Conservation (phyloP, 306 rosid species). For the Begonia loranthoides region DNA sequence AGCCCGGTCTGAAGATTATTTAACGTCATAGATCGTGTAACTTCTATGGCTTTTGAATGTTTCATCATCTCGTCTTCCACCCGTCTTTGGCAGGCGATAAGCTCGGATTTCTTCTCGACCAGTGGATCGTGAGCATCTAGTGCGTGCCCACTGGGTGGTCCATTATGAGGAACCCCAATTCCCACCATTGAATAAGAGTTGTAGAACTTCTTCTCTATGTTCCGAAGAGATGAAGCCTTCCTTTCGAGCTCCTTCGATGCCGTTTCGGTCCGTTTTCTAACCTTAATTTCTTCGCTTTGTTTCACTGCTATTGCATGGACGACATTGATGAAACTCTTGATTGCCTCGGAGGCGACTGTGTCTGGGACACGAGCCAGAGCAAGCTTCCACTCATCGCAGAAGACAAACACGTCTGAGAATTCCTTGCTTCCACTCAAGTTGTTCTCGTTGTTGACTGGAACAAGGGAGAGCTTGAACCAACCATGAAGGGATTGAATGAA, state of each 20-base stretch:
- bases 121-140: constrained; percentile 91
- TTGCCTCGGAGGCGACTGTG: constrained; percentile 92
- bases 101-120: constrained; percentile 77
- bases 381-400: constrained; percentile 93
- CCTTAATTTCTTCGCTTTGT: constrained; percentile 78
- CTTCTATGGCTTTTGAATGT: constrained; percentile 82
- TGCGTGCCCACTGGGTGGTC: constrained; percentile 45
- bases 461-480: constrained; percentile 81
- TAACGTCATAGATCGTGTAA: constrained; percentile 88
- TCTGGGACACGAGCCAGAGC: constrained; percentile 96
- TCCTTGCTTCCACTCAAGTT: constrained; percentile 26
- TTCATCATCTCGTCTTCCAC: constrained; percentile 83
- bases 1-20: constrained; percentile 90
- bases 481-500: constrained; percentile 64
- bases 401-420: constrained; percentile 43
- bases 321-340: constrained; percentile 83
- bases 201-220: constrained; percentile 80
- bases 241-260: constrained; percentile 86
- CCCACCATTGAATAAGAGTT: constrained; percentile 91
- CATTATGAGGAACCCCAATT: constrained; percentile 71
- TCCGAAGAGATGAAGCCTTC: constrained; percentile 68
- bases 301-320: constrained; percentile 65
- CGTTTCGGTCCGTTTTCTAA: constrained; percentile 58
- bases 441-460: constrained; percentile 50
- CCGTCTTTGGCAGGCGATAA: constrained; percentile 70